Evolutionary conservation across 352 stramenopile species (phyloP).

Genomic region (Globisporangium iwayamae): DNA sequence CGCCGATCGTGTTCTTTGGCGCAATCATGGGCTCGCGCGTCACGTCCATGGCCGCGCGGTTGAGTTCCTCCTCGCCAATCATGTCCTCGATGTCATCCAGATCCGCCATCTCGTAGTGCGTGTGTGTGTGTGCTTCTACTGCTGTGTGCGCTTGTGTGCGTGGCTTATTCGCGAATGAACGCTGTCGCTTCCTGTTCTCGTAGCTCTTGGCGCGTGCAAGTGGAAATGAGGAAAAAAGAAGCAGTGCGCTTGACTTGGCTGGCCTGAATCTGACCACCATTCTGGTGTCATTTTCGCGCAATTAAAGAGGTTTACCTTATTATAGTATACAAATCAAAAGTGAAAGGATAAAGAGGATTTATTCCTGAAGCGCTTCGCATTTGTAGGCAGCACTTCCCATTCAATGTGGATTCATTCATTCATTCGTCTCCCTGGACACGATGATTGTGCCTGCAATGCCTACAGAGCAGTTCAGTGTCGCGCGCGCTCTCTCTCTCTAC

Average conservation of each 20-base stretch:
- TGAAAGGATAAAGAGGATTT: too few relatives aligned
- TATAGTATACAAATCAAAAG: too few relatives aligned
- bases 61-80: slow-evolving; percentile 66
- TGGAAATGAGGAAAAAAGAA: neutral
- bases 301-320: too few relatives aligned
- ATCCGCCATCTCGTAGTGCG: slow-evolving; percentile 14
- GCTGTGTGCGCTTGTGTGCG: neutral
- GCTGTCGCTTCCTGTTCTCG: neutral
- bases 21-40: slow-evolving; percentile 57
- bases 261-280: neutral
- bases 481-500: slow-evolving; percentile 22
- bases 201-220: neutral
- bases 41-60: slow-evolving; percentile 40
- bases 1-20: slow-evolving; percentile 34
- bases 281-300: too few relatives aligned
- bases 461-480: neutral
- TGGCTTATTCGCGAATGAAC: neutral
- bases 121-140: neutral
- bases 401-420: neutral
- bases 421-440: neutral
- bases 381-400: too few relatives aligned
- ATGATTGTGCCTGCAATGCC: too few relatives aligned
- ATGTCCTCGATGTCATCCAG: slow-evolving; percentile 84
- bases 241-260: neutral
- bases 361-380: too few relatives aligned